These are phyloP conservation scores for Colletotrichum sp. DNA, from an alignment of 2,329 filamentous ascomycete genomes.

Conservation along the genomic window DNA sequence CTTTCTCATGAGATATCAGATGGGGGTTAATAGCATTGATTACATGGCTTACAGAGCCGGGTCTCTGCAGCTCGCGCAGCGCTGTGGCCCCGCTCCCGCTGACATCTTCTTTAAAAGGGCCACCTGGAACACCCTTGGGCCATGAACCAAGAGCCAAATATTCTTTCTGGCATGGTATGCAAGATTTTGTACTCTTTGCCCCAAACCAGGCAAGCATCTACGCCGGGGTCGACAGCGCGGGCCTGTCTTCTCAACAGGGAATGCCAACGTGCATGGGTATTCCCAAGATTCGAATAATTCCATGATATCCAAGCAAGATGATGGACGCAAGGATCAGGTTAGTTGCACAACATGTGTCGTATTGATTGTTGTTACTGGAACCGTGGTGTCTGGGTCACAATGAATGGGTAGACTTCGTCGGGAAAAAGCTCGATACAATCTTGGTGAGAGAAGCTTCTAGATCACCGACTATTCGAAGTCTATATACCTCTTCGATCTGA, in stretches of 20 bases:
- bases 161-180: too few relatives aligned
- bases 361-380: not conserved
- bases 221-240: too few relatives aligned
- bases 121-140: too few relatives aligned
- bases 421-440: not conserved
- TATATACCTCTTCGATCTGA: not conserved
- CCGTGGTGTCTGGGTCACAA: not conserved
- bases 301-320: not conserved
- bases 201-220: too few relatives aligned
- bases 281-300: not conserved
- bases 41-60: too few relatives aligned
- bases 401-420: not conserved
- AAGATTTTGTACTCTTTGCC: too few relatives aligned
- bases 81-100: too few relatives aligned
- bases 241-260: not conserved
- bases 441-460: not conserved
- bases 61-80: too few relatives aligned
- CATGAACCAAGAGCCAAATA: too few relatives aligned
- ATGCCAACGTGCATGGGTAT: fast-evolving
- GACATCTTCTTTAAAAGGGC: too few relatives aligned
- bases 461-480: not conserved
- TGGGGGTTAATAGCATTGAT: too few relatives aligned
- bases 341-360: not conserved
- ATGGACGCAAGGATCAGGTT: not conserved
- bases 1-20: too few relatives aligned